These are phyloP conservation scores for Larix kaempferi DNA, from an alignment of 75 land plant species.

Conservation along the genomic window DNA sequence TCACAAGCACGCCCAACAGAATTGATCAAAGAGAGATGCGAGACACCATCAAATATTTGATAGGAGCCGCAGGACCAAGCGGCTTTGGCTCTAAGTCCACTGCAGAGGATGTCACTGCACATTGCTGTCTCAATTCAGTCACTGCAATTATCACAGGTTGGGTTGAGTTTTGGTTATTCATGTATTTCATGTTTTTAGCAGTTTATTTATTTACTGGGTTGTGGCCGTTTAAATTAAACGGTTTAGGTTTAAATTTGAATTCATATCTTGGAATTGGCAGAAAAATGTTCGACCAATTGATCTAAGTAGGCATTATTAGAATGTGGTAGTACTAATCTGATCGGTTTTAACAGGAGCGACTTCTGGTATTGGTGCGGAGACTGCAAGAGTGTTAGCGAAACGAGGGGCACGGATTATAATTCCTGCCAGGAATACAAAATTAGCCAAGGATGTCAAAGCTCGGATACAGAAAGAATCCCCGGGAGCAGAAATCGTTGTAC, in stretches of 20 bases:
- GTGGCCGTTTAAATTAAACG: neutral
- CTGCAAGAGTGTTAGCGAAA: conserved; percentile 72
- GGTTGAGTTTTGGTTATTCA: neutral
- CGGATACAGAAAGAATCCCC: conserved; percentile 48
- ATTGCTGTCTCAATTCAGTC: conserved; percentile 29
- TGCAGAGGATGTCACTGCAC: conserved; percentile 72
- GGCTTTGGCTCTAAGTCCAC: conserved; percentile 89
- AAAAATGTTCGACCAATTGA: too few species aligned
- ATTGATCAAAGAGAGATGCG: conserved; percentile 19
- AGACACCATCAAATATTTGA: conserved; percentile 49
- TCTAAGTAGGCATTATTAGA: too few species aligned
- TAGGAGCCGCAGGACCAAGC: conserved; percentile 60
- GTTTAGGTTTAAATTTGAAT: neutral
- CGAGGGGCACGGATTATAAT: conserved; percentile 69
- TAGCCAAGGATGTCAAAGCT: conserved; percentile 54
- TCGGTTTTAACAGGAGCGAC: conserved; percentile 62
- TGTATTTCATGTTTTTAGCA: neutral
- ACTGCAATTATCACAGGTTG: conserved; percentile 82
- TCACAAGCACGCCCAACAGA: too few species aligned
- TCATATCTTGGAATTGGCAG: too few species aligned
- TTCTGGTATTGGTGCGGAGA: conserved; percentile 87
- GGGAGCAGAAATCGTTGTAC: conserved; percentile 35
- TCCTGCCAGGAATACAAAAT: conserved; percentile 69
- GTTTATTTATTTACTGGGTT: neutral
- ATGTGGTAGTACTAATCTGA: too few species aligned